Conservation (phyloP, 192 early-diverging fungal genomes). For the Borealophlyctis nickersoniae region DNA sequence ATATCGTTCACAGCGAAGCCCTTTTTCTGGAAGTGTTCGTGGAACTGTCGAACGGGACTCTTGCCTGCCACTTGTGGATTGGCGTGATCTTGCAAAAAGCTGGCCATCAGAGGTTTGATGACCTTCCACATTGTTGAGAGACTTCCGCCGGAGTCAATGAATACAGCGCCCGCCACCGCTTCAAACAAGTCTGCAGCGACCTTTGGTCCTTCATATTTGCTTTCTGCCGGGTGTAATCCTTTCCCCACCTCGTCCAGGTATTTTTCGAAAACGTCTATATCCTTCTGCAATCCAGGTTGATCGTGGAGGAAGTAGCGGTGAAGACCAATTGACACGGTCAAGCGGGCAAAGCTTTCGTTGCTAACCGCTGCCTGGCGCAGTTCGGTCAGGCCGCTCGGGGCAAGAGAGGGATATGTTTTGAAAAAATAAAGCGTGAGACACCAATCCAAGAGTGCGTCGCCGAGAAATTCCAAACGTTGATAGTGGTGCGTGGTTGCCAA, state of each 20-base stretch:
- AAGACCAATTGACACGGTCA: constrained; percentile 62
- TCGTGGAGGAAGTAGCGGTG: constrained; percentile 63
- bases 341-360: constrained; percentile 74
- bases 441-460: constrained; percentile 85
- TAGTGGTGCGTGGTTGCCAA: constrained; percentile 51
- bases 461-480: constrained; percentile 86
- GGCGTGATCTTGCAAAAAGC: constrained; percentile 31
- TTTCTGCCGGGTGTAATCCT: constrained; percentile 6
- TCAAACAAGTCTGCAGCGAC: constrained; percentile 84
- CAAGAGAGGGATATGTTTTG: constrained; percentile 61
- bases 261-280: constrained; percentile 53
- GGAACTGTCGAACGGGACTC: constrained; percentile 44
- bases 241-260: constrained; percentile 43
- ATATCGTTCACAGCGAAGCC: constrained; percentile 45
- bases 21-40: constrained; percentile 40
- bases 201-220: constrained; percentile 65
- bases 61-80: constrained; percentile 38
- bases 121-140: constrained; percentile 41
- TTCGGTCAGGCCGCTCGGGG: constrained; percentile 73
- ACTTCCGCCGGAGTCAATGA: constrained; percentile 75
- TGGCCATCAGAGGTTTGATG: constrained; percentile 39
- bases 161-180: constrained; percentile 76
- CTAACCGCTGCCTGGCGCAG: constrained; percentile 84
- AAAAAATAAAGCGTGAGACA: constrained; percentile 73
- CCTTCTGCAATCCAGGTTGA: constrained; percentile 45